phyloP scores from a whole-genome alignment of 345 rosid species.

The Aquilaria malaccensis region DNA sequence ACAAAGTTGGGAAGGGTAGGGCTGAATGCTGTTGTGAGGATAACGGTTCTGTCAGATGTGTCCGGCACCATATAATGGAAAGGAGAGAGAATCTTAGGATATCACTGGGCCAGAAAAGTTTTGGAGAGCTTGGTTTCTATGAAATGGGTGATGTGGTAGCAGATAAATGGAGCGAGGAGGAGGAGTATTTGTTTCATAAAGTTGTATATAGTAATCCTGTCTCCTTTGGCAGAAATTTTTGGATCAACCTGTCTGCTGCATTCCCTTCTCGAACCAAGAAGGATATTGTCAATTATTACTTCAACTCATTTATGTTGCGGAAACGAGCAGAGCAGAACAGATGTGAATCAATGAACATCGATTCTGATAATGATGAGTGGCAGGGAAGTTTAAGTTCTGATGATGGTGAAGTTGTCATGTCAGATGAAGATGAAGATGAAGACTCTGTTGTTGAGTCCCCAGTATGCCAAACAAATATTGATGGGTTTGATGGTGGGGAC shows the following conservation, averaged over 20 bases:
- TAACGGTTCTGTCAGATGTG: constrained; percentile 52
- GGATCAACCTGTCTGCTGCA: constrained; percentile 38
- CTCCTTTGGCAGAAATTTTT: constrained; percentile 51
- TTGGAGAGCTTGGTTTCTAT: constrained; percentile 49
- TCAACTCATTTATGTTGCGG: constrained; percentile 64
- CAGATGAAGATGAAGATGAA: constrained; percentile 14
- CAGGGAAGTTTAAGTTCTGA: constrained; percentile 26
- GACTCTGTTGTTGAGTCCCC: constrained; percentile 35
- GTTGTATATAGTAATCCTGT: constrained; percentile 49
- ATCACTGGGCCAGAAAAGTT: constrained; percentile 39
- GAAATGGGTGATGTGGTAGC: constrained; percentile 75
- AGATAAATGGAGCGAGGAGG: constrained; percentile 58
- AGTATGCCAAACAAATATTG: constrained; percentile 11
- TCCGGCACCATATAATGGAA: constrained; percentile 55
- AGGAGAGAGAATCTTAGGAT: constrained; percentile 36
- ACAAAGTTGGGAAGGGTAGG: constrained; percentile 37
- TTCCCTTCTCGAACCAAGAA: constrained; percentile 48
- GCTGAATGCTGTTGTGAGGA: constrained; percentile 48
- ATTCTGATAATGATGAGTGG: constrained; percentile 84
- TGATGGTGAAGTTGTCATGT: constrained; percentile 13
- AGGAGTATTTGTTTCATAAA: constrained; percentile 48
- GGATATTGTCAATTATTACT: constrained; percentile 80
- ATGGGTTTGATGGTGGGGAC: background rate
- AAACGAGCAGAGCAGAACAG: constrained; percentile 74
- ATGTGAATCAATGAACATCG: constrained; percentile 36